A percentile compares a stretch with the other conserved stretches of the same genome.
These are phyloP conservation scores for Globisporangium iwayamae DNA, from an alignment of 352 stramenopile genomes.

Conservation along the genomic window DNA sequence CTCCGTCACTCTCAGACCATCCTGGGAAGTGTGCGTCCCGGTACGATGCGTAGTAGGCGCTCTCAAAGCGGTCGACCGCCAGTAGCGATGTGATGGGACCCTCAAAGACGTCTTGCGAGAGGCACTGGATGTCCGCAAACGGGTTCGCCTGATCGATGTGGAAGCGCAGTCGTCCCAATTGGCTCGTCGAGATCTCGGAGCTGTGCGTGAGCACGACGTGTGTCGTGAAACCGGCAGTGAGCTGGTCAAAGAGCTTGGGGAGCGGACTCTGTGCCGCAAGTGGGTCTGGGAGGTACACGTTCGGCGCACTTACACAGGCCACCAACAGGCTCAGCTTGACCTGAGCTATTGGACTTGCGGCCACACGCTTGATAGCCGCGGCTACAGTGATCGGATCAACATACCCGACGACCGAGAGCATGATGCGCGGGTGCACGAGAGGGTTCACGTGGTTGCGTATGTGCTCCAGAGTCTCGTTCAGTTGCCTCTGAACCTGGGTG, in stretches of 20 bases:
- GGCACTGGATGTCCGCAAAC: conserved; percentile 67
- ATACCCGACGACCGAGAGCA: conserved; percentile 57
- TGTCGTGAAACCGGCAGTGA: conserved; percentile 57
- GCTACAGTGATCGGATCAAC: conserved; percentile 48
- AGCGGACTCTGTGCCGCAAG: conserved; percentile 33
- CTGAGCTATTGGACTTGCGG: background rate
- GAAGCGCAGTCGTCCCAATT: conserved; percentile 54
- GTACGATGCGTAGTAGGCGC: conserved; percentile 50
- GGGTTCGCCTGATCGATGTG: conserved; percentile 65
- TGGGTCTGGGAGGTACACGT: conserved; percentile 51
- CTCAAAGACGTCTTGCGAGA: conserved; percentile 65
- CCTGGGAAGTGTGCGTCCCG: conserved; percentile 38
- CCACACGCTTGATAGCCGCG: conserved; percentile 32
- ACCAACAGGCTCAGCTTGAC: conserved; percentile 51
- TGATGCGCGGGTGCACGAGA: conserved; percentile 35
- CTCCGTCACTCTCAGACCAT: conserved; percentile 28
- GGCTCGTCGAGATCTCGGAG: conserved; percentile 29
- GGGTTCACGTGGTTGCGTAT: conserved; percentile 20
- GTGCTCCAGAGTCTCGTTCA: conserved; percentile 19
- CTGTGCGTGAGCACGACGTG: conserved; percentile 60
- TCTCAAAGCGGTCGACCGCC: conserved; percentile 55
- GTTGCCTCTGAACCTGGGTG: conserved; percentile 20
- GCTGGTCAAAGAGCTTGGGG: conserved; percentile 69
- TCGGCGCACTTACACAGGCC: conserved; percentile 46
- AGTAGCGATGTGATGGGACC: conserved; percentile 48